A percentile compares a stretch with the other conserved stretches of the same genome.
phyloP scores from a whole-genome alignment of 345 rosid species.

The Cochlearia excelsa region DNA sequence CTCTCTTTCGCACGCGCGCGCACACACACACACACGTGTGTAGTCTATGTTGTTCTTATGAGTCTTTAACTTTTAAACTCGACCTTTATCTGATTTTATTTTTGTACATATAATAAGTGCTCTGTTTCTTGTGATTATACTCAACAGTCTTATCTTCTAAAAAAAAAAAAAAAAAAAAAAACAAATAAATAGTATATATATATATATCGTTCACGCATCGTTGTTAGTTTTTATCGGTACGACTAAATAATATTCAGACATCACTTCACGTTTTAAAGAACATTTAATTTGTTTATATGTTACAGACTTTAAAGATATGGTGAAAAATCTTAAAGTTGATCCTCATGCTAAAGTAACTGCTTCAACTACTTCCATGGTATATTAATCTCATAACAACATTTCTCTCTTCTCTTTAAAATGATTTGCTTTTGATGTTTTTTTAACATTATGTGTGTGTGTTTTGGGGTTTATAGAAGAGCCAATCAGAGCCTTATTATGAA shows the following conservation, averaged over 20 bases:
- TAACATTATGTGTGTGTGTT: slow-evolving; percentile 2
- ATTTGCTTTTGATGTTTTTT: neutral
- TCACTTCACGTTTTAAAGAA: slow-evolving; percentile 29
- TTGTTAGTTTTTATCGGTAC: slow-evolving; percentile 34
- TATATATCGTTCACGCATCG: slow-evolving; percentile 1
- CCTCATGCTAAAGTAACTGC: slow-evolving; percentile 31
- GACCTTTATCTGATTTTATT: slow-evolving; percentile 19
- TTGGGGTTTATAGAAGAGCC: slow-evolving; percentile 16
- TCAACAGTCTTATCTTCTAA: slow-evolving; percentile 20
- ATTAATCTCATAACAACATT: slow-evolving; percentile 3
- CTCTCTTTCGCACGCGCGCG: slow-evolving; percentile 8
- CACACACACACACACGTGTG: slow-evolving; percentile 17
- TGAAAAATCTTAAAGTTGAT: slow-evolving; percentile 40
- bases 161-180: neutral
- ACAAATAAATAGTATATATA: neutral
- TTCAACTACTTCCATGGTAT: slow-evolving; percentile 39
- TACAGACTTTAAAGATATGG: slow-evolving; percentile 39
- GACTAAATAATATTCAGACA: slow-evolving; percentile 33
- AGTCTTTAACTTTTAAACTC: slow-evolving; percentile 25
- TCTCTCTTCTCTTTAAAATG: slow-evolving; percentile 11
- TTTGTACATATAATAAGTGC: slow-evolving; percentile 1
- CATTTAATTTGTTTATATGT: slow-evolving; percentile 8
- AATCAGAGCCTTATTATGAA: slow-evolving; percentile 39
- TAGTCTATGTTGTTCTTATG: slow-evolving; percentile 21
- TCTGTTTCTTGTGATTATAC: slow-evolving; percentile 30